phyloP scores from a whole-genome alignment of 164 flowering plant genomes.

The Warburgia ugandensis region DNA sequence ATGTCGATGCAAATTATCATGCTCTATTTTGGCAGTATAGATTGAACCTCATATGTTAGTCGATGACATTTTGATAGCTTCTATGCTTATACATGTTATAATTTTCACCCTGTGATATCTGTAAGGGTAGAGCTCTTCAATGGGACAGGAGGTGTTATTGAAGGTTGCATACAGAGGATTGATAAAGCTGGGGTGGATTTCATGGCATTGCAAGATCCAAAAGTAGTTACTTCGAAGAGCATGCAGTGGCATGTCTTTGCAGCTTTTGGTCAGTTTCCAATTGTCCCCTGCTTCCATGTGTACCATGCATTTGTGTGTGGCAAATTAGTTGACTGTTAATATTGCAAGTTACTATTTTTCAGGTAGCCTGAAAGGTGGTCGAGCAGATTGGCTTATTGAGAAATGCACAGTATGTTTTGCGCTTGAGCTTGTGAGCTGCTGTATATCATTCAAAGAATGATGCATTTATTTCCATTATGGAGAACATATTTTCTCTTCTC shows the following conservation, averaged over 20 bases:
- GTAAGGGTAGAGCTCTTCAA: slow-evolving; percentile 92
- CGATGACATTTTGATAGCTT: background rate
- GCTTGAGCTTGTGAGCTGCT: background rate
- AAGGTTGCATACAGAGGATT: slow-evolving; percentile 59
- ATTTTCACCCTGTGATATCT: slow-evolving; percentile 16
- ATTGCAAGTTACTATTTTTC: slow-evolving; percentile 6
- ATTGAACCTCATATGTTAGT: background rate
- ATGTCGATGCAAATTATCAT: too few species aligned
- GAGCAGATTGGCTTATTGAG: slow-evolving; percentile 95
- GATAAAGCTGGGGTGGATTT: slow-evolving; percentile 62
- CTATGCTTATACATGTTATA: slow-evolving; percentile 8
- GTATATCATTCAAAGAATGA: background rate
- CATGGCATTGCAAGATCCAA: slow-evolving; percentile 61
- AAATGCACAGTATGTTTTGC: slow-evolving; percentile 82
- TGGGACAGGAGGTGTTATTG: slow-evolving; percentile 76
- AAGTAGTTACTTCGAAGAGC: slow-evolving; percentile 31
- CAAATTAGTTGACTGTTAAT: background rate
- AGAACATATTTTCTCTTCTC: background rate
- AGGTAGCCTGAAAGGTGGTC: slow-evolving; percentile 90
- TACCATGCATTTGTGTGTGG: slow-evolving; percentile 2
- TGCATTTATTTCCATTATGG: background rate
- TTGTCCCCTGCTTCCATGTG: background rate
- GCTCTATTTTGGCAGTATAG: slow-evolving; percentile 1
- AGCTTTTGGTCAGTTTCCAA: slow-evolving; percentile 59
- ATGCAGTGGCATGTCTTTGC: slow-evolving; percentile 87